Percentiles rank a stretch among this genome's conserved stretches.
Evolutionary conservation across 257 asterid genomes (phyloP).

Genomic region (Solanum corneliomulleri): DNA sequence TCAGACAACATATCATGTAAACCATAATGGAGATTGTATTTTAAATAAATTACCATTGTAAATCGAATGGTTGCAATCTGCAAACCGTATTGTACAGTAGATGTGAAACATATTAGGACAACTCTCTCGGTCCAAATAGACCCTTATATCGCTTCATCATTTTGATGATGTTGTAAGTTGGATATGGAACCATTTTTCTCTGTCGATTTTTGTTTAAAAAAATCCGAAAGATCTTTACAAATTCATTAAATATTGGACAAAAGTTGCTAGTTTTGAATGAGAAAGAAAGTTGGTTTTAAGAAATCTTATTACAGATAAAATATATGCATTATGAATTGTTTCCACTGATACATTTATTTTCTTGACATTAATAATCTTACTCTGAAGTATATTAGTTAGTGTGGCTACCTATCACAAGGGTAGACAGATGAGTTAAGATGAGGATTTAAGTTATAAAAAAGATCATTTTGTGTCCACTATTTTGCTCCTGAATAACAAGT

Average conservation of each 20-base stretch:
- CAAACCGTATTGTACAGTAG: background rate
- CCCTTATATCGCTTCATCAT: background rate
- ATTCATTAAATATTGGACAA: background rate
- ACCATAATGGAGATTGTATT: background rate
- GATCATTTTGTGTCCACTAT: background rate
- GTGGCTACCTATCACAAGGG: background rate
- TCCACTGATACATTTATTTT: background rate
- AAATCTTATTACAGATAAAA: background rate
- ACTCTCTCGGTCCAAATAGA: background rate
- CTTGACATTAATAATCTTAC: background rate
- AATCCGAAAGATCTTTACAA: background rate
- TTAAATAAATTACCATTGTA: background rate
- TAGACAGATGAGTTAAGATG: background rate
- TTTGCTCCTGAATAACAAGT: background rate
- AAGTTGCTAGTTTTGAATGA: background rate
- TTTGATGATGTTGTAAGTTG: background rate
- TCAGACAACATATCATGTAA: background rate
- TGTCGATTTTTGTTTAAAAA: background rate
- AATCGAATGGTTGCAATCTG: background rate
- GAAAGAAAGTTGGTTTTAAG: background rate
- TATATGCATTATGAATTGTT: background rate
- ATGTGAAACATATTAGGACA: background rate
- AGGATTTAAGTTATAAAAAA: background rate
- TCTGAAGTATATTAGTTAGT: background rate
- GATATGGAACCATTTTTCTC: background rate